Evolutionary conservation across 1,139 yeast species (phyloP), one percentile per base, ranked within the genome.

Genomic region (Scheffersomyces segobiensis): DNA sequence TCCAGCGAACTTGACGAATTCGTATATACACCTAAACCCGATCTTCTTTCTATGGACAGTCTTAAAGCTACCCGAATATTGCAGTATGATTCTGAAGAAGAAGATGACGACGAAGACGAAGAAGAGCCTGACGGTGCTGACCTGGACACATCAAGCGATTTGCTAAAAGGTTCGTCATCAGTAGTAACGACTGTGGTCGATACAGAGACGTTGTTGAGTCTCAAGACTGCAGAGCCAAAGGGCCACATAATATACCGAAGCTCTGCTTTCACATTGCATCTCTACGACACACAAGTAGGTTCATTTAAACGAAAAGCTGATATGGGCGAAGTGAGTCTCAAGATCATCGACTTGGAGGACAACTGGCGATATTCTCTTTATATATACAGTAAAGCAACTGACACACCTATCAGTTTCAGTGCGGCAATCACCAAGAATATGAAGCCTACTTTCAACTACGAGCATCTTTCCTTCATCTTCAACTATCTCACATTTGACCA

Each of bases 361-460:
- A 67, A 75, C 18, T 91, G 83, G 80, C 75, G 79, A 47, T 89
- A 78, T 65, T 79, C 84, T 72, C 67, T 91, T 50, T 81, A 82
- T 12, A 75, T 88, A 2, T 49, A 52, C 21, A 59, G 60, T 3
- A 32, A 14, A 32, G 60, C 58, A 17, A 61, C 61, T 17, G 60
- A 52, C 3, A 57, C 60, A 2, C 56, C 57, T 3, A 58, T 70
- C 26, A 59, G 76, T 49, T 68, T 89, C 20, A 86, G 84, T 3
- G 73, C 82, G 4, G 65, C 70, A 1, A 68, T 91, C 26, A 69
- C 75, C 19, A 79, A 84, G 10, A 79, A 81, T 47, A 76, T 90
- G 75, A 87, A 84, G 65, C 93, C 96, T 0, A 80, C 84, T 17
- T 88, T 91, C 68, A 86, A 88, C 66, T 81, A 77, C 59, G 87